Conservation (phyloP, 2,329 filamentous ascomycete genomes). For the Dryadomyces quercivorus region DNA sequence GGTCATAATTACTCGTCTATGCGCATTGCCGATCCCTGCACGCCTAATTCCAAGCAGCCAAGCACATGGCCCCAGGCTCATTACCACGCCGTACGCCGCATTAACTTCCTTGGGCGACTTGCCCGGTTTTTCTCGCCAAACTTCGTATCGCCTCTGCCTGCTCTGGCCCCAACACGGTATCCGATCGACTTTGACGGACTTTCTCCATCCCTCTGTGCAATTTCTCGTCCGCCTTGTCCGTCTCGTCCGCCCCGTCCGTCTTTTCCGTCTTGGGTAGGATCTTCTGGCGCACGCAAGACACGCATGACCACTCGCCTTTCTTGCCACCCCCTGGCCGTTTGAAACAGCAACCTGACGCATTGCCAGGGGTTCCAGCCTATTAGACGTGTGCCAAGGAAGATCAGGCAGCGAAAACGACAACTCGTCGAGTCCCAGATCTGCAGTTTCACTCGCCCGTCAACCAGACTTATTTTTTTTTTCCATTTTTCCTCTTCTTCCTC, state of each 20-base stretch:
- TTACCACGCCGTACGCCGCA: no score
- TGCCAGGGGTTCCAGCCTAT: constrained; percentile 13
- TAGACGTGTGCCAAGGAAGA: neutral
- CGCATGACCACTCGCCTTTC: neutral
- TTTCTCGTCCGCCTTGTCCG: neutral
- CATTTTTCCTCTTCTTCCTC: neutral
- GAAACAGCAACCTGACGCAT: constrained; percentile 27
- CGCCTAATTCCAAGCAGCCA: neutral
- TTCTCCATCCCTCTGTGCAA: neutral
- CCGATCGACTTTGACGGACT: no score
- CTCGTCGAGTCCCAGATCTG: neutral
- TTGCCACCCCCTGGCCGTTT: constrained; percentile 11
- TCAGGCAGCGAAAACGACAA: neutral
- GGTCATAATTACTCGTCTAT: neutral
- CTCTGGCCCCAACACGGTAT: no score
- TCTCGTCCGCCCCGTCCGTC: neutral
- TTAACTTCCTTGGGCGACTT: no score
- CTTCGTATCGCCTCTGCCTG: no score
- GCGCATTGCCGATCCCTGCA: neutral
- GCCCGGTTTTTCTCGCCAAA: no score
- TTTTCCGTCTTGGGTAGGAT: neutral
- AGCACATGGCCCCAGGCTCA: neutral
- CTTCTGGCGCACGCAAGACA: neutral
- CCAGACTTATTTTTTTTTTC: neutral
- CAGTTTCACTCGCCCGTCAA: no score